Evolutionary conservation across 306 rosid species (phyloP), one percentile per base, ranked within the genome.

Genomic region (Sophora flavescens): DNA sequence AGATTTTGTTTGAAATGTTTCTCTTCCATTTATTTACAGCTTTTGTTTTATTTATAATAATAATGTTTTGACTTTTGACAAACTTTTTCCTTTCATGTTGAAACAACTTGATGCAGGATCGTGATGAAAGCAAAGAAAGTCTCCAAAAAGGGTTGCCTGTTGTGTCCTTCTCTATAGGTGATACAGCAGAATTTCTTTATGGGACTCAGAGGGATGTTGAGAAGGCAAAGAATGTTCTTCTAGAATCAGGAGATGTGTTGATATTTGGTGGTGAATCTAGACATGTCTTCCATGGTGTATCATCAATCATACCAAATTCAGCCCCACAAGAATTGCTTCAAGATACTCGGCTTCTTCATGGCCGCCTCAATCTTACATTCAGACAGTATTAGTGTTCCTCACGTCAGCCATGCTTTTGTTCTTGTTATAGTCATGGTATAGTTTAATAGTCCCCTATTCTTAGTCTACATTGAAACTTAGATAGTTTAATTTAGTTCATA

Each of bases 351-450:
- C 80, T 91, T 77, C 60, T 70, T 47, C 90, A 88, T 0, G 96
- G 96, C 22, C 88, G 89, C 61, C 87, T 90, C 1, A 93, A 93
- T 74, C 90, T 93, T 30, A 91, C 96, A 47, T 87, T 91, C 84
- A 82, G 96, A 84, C 69, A 87, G 64, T 82, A 52, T 51, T 88
- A 61, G 50, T 18, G 28, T 11, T 38, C 13, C 17, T 68, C 14
- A 16, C 18, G 54, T 50, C 15, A 50, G 6, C 54, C 4, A 14
- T 50, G 7, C 17, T 73, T 5, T 14, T 5, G 3, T 4, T 30
- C 17, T 2, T 71, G 22, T 41, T 50, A 7, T 6, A n/a, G 54
- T 14, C 54, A 50, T 50, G 16, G 5, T 50, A 14, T 50, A 1
- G 4, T 50, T 50, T 5, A 14, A 39, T 38, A 12, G 47, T 54